phyloP scores from a whole-genome alignment of 2,329 filamentous ascomycete genomes.

The Microdochium nivale region DNA sequence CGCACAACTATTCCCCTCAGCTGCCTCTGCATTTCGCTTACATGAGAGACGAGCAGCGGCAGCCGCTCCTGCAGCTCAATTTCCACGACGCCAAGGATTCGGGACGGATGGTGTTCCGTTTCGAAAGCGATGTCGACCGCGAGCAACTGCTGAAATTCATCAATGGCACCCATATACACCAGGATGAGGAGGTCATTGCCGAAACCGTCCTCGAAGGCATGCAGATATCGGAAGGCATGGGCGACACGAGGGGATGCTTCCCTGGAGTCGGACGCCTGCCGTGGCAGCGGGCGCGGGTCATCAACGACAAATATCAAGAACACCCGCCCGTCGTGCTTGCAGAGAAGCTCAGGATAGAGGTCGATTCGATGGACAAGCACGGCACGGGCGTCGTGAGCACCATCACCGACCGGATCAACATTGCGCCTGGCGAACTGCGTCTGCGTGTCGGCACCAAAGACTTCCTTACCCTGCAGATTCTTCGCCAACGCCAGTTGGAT shows the following conservation, averaged over 20 bases:
- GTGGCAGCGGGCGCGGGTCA: slow-evolving; percentile 62
- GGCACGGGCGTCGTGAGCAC: slow-evolving; percentile 43
- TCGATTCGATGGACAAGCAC: slow-evolving; percentile 55
- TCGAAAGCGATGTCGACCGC: slow-evolving; percentile 64
- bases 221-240: slow-evolving; percentile 47
- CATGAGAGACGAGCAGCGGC: slow-evolving; percentile 60
- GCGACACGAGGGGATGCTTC: slow-evolving; percentile 38
- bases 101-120: slow-evolving; percentile 69
- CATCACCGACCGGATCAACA: slow-evolving; percentile 75
- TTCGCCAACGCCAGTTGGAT: slow-evolving; percentile 68
- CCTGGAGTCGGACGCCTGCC: slow-evolving; percentile 40
- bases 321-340: slow-evolving; percentile 64
- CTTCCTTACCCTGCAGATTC: slow-evolving; percentile 53
- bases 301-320: slow-evolving; percentile 62
- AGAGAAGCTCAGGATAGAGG: slow-evolving; percentile 65
- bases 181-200: slow-evolving; percentile 61
- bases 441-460: slow-evolving; percentile 56
- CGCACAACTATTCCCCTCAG: slow-evolving; percentile 57
- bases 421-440: slow-evolving; percentile 66
- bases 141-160: slow-evolving; percentile 64
- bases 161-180: slow-evolving; percentile 60
- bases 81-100: slow-evolving; percentile 57
- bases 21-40: slow-evolving; percentile 72
- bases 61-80: slow-evolving; percentile 61
- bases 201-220: slow-evolving; percentile 61